Percentiles rank a stretch among this genome's conserved stretches.
phyloP scores from a whole-genome alignment of 2,329 filamentous ascomycete species.

The Hypoxylon sp. region DNA sequence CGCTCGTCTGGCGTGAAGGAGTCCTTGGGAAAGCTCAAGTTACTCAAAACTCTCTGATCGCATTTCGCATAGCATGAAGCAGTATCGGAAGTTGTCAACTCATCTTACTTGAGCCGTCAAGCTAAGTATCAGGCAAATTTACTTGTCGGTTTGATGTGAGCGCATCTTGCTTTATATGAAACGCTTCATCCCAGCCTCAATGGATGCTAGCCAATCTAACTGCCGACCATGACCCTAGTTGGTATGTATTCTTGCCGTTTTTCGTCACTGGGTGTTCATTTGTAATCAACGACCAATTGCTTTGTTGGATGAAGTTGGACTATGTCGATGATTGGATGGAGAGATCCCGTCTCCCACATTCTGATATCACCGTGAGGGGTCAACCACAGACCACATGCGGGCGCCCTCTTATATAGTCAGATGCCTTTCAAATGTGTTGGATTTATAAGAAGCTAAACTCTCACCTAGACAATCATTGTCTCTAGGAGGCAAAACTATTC shows the following conservation, averaged over 20 bases:
- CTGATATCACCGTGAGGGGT: constrained; percentile 54
- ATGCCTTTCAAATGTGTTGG: not conserved
- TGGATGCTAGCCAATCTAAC: not conserved
- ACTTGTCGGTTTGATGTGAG: constrained; percentile 1
- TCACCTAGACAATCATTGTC: constrained; percentile 2
- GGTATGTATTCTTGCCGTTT: constrained; percentile 1
- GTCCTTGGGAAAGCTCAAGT: not conserved
- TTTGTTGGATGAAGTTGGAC: constrained; percentile 28
- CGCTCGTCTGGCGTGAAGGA: not conserved
- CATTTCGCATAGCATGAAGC: not conserved
- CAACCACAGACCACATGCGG: constrained; percentile 34
- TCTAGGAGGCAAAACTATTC: constrained; percentile 1
- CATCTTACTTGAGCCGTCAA: not conserved
- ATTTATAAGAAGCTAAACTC: not conserved
- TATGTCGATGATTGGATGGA: constrained; percentile 41
- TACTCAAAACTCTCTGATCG: not conserved
- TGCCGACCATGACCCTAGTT: constrained; percentile 6
- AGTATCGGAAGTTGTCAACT: not conserved
- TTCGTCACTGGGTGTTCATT: constrained; percentile 36
- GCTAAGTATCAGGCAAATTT: not conserved
- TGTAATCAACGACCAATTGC: constrained; percentile 32
- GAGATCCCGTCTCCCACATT: constrained; percentile 35
- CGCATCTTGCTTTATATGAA: not conserved
- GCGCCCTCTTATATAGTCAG: constrained; percentile 40
- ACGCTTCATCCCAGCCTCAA: not conserved